Conservation (phyloP, 176 grass and related monocot species). For the Cenchrus americanus region DNA sequence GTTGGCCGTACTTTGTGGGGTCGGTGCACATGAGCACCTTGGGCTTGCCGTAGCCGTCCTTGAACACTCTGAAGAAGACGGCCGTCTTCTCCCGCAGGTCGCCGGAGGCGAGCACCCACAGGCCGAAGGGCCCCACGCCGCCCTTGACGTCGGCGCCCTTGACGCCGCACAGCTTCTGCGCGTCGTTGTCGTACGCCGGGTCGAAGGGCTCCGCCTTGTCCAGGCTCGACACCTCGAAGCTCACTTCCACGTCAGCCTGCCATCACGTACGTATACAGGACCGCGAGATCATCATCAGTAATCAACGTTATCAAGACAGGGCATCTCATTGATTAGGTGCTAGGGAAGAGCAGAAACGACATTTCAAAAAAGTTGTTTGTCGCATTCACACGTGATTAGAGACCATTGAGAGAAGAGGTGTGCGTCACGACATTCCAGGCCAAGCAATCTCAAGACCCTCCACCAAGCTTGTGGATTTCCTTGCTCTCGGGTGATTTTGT, state of each 20-base stretch:
- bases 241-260: slow-evolving; percentile 75
- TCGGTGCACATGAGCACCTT: slow-evolving; percentile 85
- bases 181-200: slow-evolving; percentile 45
- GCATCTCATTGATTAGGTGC: background rate
- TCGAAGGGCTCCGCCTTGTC: slow-evolving; percentile 68
- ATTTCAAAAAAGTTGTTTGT: background rate
- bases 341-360: background rate
- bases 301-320: background rate
- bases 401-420: background rate
- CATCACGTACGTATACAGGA: background rate
- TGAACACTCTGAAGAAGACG: slow-evolving; percentile 71
- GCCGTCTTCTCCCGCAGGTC: slow-evolving; percentile 59
- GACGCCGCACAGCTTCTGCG: slow-evolving; percentile 49
- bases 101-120: slow-evolving; percentile 62
- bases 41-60: slow-evolving; percentile 37
- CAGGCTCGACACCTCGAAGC: slow-evolving; percentile 53
- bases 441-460: too few species aligned
- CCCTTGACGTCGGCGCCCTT: slow-evolving; percentile 65
- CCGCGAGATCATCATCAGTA: background rate
- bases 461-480: background rate
- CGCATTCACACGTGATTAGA: background rate
- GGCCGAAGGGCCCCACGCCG: slow-evolving; percentile 75
- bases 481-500: background rate
- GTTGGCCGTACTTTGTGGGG: slow-evolving; percentile 54
- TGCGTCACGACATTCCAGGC: background rate